Evolutionary conservation across 805 yeast genomes (phyloP).

Genomic region (Zygosaccharomyces siamensis): DNA sequence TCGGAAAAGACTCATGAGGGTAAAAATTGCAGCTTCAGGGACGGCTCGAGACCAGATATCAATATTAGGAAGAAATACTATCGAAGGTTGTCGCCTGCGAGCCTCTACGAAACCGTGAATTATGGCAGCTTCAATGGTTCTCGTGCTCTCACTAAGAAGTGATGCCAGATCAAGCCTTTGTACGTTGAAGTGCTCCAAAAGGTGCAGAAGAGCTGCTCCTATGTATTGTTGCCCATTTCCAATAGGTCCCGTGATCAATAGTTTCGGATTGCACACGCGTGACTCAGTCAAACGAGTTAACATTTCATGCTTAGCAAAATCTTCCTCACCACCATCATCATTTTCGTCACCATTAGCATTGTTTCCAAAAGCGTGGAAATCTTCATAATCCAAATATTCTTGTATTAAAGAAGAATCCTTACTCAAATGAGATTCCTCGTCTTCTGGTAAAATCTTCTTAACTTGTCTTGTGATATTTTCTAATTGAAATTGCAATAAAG

Average conservation of each 20-base stretch:
- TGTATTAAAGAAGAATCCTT: constrained; percentile 30
- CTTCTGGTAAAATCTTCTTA: constrained; percentile 57
- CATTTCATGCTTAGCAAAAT: constrained; percentile 65
- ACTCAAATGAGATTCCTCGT: constrained; percentile 14
- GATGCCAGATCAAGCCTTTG: constrained; percentile 80
- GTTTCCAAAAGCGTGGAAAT: constrained; percentile 16
- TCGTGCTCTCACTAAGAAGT: constrained; percentile 68
- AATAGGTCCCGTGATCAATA: constrained; percentile 62
- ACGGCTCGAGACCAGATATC: constrained; percentile 71
- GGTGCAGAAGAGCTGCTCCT: constrained; percentile 73
- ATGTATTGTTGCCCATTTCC: constrained; percentile 89
- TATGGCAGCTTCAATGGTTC: constrained; percentile 77
- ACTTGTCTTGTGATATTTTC: constrained; percentile 44
- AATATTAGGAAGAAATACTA: constrained; percentile 75
- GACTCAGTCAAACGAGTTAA: constrained; percentile 46
- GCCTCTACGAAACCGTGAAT: constrained; percentile 86
- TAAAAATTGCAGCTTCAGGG: constrained; percentile 63
- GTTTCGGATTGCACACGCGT: constrained; percentile 75
- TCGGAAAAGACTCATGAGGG: constrained; percentile 64
- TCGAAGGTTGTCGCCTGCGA: constrained; percentile 81
- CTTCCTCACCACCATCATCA: constrained; percentile 45
- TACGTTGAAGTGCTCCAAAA: constrained; percentile 83
- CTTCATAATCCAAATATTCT: constrained; percentile 34
- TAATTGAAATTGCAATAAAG: constrained; percentile 55
- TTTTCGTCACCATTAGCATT: constrained; percentile 13